Evolutionary conservation across 208 protist genomes (phyloP).

Genomic region (Leishmania major): DNA sequence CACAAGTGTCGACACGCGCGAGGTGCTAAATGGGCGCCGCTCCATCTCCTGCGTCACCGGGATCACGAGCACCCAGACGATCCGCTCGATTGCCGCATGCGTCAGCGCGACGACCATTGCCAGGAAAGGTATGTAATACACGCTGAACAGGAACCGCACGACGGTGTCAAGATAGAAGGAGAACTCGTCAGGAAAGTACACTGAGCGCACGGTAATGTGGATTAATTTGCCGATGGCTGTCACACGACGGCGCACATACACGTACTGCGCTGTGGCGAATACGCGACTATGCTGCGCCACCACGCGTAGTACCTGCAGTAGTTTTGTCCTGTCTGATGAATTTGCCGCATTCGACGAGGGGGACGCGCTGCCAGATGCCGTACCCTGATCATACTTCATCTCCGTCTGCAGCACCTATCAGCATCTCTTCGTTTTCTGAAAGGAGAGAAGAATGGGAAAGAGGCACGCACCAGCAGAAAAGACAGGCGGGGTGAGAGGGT

Average conservation of each 20-base stretch:
- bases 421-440: background rate
- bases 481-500: background rate
- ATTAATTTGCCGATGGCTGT: constrained; percentile 23
- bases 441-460: background rate
- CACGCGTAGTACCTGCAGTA: background rate
- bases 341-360: background rate
- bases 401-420: background rate
- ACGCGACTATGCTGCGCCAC: background rate
- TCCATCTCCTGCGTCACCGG: constrained; percentile 85
- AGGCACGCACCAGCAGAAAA: background rate
- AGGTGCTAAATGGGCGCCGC: constrained; percentile 62
- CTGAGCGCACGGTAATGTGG: constrained; percentile 51
- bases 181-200: constrained; percentile 80
- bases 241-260: constrained; percentile 10
- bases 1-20: constrained; percentile 53
- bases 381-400: background rate
- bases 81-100: constrained; percentile 78
- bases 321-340: background rate
- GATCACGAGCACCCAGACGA: constrained; percentile 86
- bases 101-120: constrained; percentile 68
- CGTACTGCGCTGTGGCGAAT: background rate
- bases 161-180: constrained; percentile 71
- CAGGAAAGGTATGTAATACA: constrained; percentile 80
- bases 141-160: constrained; percentile 64
- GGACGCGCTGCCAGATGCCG: too few relatives aligned